A percentile compares a stretch with the other conserved stretches of the same genome.
These are phyloP conservation scores for Trametes cinnabarina DNA, from an alignment of 768 basidiomycete genomes.

Conservation along the genomic window DNA sequence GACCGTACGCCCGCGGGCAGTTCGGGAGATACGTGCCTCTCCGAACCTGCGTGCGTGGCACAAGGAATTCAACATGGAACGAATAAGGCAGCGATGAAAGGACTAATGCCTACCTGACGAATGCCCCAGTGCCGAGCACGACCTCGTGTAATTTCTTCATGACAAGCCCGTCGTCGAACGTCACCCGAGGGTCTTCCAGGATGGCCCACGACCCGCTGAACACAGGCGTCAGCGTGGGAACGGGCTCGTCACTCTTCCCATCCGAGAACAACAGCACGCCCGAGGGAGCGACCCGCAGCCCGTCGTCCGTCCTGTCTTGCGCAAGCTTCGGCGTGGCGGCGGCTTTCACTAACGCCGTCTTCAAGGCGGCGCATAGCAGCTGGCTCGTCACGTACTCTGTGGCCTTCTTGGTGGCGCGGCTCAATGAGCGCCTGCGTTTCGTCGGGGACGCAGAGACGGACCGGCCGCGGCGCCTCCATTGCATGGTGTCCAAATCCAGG, in stretches of 20 bases:
- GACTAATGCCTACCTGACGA: background rate
- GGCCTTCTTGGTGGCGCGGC: background rate
- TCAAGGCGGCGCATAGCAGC: background rate
- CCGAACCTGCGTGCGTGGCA: background rate
- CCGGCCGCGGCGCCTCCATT: conserved; percentile 7
- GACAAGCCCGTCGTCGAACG: conserved; percentile 7
- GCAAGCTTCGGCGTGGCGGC: background rate
- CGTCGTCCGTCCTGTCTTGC: background rate
- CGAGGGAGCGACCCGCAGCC: conserved; percentile 1
- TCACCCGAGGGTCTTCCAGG: background rate
- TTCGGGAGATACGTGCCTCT: background rate
- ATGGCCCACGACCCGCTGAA: conserved; percentile 13
- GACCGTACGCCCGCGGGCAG: background rate
- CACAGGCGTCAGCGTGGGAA: background rate
- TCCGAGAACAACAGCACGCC: conserved; percentile 5
- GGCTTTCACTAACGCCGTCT: background rate
- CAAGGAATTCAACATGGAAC: background rate
- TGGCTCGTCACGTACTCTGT: conserved; percentile 1
- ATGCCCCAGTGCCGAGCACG: background rate
- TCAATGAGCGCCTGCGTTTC: background rate
- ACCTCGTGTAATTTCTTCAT: conserved; percentile 15
- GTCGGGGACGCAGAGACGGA: background rate
- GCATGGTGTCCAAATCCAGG: conserved; percentile 10
- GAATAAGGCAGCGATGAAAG: background rate
- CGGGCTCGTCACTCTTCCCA: background rate